Evolutionary conservation across 2,329 filamentous ascomycete genomes (phyloP), one percentile per base, ranked within the genome.

Genomic region (Paramyrothecium roridum): DNA sequence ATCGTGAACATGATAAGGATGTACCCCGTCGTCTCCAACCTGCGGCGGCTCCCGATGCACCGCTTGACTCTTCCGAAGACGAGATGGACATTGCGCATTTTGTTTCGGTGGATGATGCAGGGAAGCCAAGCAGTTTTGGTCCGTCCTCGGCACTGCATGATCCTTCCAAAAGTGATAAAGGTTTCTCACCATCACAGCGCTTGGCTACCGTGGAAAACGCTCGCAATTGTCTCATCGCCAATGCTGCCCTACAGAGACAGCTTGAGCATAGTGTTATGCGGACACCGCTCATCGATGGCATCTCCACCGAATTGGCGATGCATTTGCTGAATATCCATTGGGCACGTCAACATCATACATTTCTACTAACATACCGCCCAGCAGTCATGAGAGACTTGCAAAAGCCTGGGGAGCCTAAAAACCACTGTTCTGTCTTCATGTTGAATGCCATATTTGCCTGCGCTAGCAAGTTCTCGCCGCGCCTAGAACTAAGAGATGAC

Each of bases 271-370:
- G 34, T 16, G 19, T 56, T 17, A 22, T n/a, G 19, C 8, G 21
- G 16, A 19, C 37, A 2, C 19, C 43, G 11, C 8, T n/a, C 52
- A 61, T 67, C 17, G 60, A 63, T 40, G 66, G 63, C 3, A 57
- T 67, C 2, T 58, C 59, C 2, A 58, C 61, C 17, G 65, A 72
- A 7, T 53, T 73, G 3, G 72, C 69, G 8, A 59, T 69, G 37
- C 72, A 74, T 56, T 62, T 75, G 11, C 61, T 76, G 17, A 65
- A 73, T 49, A 56, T 74, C 8, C 72, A 75, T 59, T 74, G 72
- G 72, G 71, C 64, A 54, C 64, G 72, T 8, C 73, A 73, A 56
- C 71, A 75, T 54, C 67, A 71, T 50, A 68, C 67, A 0, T 74
- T 69, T 47, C 61, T 74, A 2, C 56, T 74, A 11, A 72, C 71